These are phyloP conservation scores for Eremothecium cymbalariae DNA, from an alignment of 1,139 yeast species.

Conservation along the genomic window DNA sequence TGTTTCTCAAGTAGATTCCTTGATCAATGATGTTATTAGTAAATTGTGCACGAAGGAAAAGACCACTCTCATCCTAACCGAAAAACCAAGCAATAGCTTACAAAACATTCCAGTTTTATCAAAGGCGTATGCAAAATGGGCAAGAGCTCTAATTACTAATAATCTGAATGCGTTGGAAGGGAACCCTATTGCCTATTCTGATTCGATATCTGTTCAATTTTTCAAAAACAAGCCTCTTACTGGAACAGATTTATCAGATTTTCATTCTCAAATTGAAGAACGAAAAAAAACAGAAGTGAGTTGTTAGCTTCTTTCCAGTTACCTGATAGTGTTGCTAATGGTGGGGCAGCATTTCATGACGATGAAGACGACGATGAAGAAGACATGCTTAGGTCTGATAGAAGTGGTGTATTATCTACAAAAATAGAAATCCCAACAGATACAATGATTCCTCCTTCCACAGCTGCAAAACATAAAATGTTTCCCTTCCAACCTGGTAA, in stretches of 20 bases:
- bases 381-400: constrained; percentile 18
- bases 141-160: constrained; percentile 34
- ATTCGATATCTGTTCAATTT: constrained; percentile 14
- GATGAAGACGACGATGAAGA: constrained; percentile 32
- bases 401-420: constrained; percentile 8
- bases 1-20: constrained; percentile 58
- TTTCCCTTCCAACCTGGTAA: constrained; percentile 62
- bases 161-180: constrained; percentile 34
- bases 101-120: constrained; percentile 12
- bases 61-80: constrained; percentile 69
- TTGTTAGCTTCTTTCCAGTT: constrained; percentile 20
- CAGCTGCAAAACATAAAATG: constrained; percentile 62
- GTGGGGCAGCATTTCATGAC: constrained; percentile 16
- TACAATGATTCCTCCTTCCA: constrained; percentile 48
- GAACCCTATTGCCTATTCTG: constrained; percentile 17
- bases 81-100: constrained; percentile 32
- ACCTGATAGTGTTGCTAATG: constrained; percentile 15
- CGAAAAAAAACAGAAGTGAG: constrained; percentile 32
- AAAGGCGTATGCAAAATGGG: constrained; percentile 53
- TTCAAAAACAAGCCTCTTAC: constrained; percentile 36
- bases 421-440: constrained; percentile 39
- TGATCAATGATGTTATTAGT: constrained; percentile 34
- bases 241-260: constrained; percentile 44
- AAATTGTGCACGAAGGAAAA: constrained; percentile 55
- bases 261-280: constrained; percentile 39